Evolutionary conservation across 2,329 filamentous ascomycete species (phyloP).

Genomic region (Fusarium equiseti): DNA sequence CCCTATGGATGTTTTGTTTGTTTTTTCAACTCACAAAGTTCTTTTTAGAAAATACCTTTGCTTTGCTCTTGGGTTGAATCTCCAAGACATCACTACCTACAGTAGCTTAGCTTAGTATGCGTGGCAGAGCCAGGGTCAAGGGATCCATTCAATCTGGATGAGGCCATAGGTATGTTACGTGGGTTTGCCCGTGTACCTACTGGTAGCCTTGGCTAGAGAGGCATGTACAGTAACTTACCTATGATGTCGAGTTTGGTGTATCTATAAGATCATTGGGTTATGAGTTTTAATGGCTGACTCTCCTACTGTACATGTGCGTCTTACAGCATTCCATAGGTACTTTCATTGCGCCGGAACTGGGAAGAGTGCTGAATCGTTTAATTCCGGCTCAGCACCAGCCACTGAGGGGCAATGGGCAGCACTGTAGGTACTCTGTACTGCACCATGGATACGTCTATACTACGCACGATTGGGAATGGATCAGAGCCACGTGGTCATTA

Average conservation of each 20-base stretch:
- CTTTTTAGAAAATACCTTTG: neutral
- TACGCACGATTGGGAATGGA: neutral
- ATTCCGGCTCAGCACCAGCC: neutral
- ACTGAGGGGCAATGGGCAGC: neutral
- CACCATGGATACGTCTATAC: neutral
- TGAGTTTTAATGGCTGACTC: neutral
- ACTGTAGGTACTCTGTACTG: neutral
- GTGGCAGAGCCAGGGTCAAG: neutral
- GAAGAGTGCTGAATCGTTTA: neutral
- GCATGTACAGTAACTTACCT: neutral
- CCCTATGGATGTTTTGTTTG: neutral
- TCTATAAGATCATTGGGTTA: neutral
- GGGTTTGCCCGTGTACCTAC: neutral
- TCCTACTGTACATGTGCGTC: neutral
- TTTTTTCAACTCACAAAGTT: neutral
- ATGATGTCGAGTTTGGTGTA: neutral
- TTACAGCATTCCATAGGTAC: neutral
- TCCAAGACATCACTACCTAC: neutral
- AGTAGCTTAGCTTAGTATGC: neutral
- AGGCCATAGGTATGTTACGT: neutral
- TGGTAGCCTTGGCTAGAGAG: neutral
- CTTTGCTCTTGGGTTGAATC: neutral
- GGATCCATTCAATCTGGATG: neutral
- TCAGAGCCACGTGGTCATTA: conserved; percentile 5
- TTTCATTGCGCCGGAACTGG: neutral